These are phyloP conservation scores for Gentiana macrophylla DNA, from an alignment of 257 asterid genomes.

Conservation along the genomic window DNA sequence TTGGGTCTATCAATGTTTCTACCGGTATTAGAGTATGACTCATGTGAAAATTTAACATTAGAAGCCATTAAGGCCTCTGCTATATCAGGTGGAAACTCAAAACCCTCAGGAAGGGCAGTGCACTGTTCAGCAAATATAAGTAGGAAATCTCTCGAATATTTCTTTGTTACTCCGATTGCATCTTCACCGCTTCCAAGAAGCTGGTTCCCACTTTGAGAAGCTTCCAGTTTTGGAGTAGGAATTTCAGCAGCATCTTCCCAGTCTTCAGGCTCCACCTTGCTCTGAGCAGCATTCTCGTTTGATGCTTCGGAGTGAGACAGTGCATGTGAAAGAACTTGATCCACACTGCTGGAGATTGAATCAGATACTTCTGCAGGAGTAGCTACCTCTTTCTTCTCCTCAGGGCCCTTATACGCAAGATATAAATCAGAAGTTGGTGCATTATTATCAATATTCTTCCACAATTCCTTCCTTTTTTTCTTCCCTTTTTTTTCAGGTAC, in stretches of 20 bases:
- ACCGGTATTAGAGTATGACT: constrained; percentile 38
- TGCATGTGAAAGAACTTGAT: constrained; percentile 22
- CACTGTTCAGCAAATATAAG: constrained; percentile 61
- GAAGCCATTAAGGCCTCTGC: constrained; percentile 34
- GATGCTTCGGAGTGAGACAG: constrained; percentile 23
- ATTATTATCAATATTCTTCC: constrained; percentile 63
- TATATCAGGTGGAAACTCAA: constrained; percentile 35
- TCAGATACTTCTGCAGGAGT: constrained; percentile 27
- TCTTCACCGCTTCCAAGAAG: constrained; percentile 22
- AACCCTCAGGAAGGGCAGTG: constrained; percentile 54
- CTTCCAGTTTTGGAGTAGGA: constrained; percentile 50
- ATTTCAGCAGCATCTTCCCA: constrained; percentile 97
- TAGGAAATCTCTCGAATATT: constrained; percentile 79
- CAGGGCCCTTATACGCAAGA: constrained; percentile 86
- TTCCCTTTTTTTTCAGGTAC: constrained; percentile 19
- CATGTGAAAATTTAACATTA: constrained; percentile 22
- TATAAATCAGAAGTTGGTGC: constrained; percentile 71
- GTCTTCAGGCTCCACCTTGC: constrained; percentile 76
- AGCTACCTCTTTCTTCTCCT: constrained; percentile 54
- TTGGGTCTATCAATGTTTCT: constrained; percentile 44
- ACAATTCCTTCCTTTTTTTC: constrained; percentile 42
- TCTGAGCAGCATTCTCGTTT: constrained; percentile 27
- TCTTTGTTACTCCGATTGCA: constrained; percentile 23
- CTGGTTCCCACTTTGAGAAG: constrained; percentile 28
- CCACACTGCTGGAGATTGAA: constrained; percentile 23